Evolutionary conservation across 148 eudicot species (phyloP), one percentile per base, ranked within the genome.

Genomic region (Rhododendron griersonianum): DNA sequence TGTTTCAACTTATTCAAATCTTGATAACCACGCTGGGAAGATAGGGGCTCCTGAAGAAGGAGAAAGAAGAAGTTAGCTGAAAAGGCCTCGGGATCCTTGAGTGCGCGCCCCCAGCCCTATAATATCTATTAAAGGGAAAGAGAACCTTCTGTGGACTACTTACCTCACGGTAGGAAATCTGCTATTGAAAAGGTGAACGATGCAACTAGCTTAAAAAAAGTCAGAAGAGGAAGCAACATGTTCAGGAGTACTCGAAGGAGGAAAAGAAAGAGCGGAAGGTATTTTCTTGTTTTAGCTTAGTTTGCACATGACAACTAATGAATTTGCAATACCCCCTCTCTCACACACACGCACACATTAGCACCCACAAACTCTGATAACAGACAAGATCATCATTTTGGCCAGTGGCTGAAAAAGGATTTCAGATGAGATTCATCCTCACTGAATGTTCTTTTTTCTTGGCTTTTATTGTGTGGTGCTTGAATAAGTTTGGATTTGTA

Each of bases 191-290:
- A 89, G 89, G 89, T 75, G 79, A 93, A 93, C 87, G 92, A 86
- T 37, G 89, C 65, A 53, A 86, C 45, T 75, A 81, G 63, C 84
- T 82, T 84, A 47, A 90, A 75, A 85, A 76, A 81, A n/a, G 96
- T 76, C 92, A 47, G 33, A 93, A 87, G 76, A 90, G 93, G 88
- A 95, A 92, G 88, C 92, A 90, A 83, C 91, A 81, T 76, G 91
- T 90, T 86, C 95, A 91, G 85, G 99, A 98, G 90, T 39, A 39
- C 41, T 91, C 99, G 14, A 95, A 98, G 92, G 99, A 95, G 89
- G 99, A 98, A 84, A 98, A 95, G 95, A 98, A 95, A 89, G 96
- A 95, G 90, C 88, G 98, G 80, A 98, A 95, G 98, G 99, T 94
- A 91, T 33, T 3, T 83, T 81, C 28, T 87, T 55, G 18, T 45